Base-by-base conservation (phyloP, 2,329 filamentous ascomycete species). In the Sclerotinia sclerotiorum region DNA sequence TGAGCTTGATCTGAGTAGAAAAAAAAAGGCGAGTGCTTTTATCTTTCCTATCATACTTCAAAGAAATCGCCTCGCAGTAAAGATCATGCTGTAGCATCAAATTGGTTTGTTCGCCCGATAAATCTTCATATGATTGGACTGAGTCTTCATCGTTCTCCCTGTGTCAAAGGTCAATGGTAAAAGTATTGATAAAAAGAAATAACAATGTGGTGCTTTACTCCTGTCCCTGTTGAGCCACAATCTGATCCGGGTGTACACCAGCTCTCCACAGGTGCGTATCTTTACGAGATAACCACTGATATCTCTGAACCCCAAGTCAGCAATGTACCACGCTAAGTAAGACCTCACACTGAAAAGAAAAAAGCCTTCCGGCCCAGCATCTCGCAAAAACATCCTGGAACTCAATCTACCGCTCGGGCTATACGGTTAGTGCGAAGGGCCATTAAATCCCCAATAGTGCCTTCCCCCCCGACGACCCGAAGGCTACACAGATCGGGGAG, bases 401-500 rank as follows among this genome's bases (percentile, higher is more conserved):
- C 0, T 6, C 6, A 51, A 51, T 51, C 49, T 6, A n/a, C 49
- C 49, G 49, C 49, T 27, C 49, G 49, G 3, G 5, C 21, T 51
- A 24, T 51, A 24, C 49, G 49, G 49, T 2, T 3, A 51, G 49
- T 51, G 49, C n/a, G 49, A 51, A 51, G 49, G n/a, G n/a, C n/a
- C n/a, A n/a, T n/a, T n/a, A n/a, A n/a, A n/a, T n/a, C n/a, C n/a
- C 49, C 49, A 51, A 51, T 51, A 24, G n/a, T 51, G n/a, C 49
- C 49, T 11, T 24, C n/a, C n/a, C 24, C n/a, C 49, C 49, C 49
- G 49, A 51, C 49, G 49, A n/a, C 49, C 49, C 21, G 49, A 51
- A 51, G 49, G n/a, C n/a, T n/a, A 51, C 49, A 51, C n/a, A 51
- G 49, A 24, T 51, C 49, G n/a, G n/a, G n/a, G n/a, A 51, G 24